Evolutionary conservation across 2,329 filamentous ascomycete species (phyloP), one percentile per base, ranked within the genome.

Genomic region (Nigrospora oryzae): DNA sequence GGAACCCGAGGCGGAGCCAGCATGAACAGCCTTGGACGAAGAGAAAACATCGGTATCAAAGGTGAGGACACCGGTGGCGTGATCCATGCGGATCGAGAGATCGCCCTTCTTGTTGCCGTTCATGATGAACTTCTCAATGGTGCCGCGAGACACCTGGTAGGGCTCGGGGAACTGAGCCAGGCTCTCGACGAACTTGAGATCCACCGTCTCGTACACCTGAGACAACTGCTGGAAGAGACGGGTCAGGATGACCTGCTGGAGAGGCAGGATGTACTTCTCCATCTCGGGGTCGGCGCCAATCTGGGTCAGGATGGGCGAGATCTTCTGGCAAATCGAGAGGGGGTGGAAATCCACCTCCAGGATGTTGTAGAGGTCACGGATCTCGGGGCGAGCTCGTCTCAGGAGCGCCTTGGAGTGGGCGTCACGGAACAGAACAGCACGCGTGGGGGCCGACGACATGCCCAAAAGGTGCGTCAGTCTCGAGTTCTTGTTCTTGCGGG

Each of bases 101-200:
- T 98, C 93, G 46, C 93, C 93, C 80, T 98, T 98, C 82, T 98
- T 98, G 79, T 95, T 97, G 52, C 93, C 93, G 68, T 98, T 98
- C 93, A 98, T 98, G 76, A 98, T 97, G 76, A 98, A 98, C 73
- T 97, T 98, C 75, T 98, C 93, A 54, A 98, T 94, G 50, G 88
- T 95, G 53, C 84, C 82, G 44, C 86, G 83, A 51, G 80, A 86
- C 54, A 97, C 89, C 69, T 96, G 86, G 79, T 94, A 97, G 36
- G 93, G 89, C 63, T 95, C 90, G 11, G 93, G 93, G 77, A 98
- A 98, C 61, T 93, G 80, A 51, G 93, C 93, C 44, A 98, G 84
- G 59, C 87, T 84, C 65, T 95, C 85, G 39, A 98, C 91, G 58
- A 97, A 97, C 57, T 81, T 79, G 49, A 98, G 79, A 64, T 97